Evolutionary conservation across 768 basidiomycete genomes (phyloP).

Genomic region (Suillus clintonianus): DNA sequence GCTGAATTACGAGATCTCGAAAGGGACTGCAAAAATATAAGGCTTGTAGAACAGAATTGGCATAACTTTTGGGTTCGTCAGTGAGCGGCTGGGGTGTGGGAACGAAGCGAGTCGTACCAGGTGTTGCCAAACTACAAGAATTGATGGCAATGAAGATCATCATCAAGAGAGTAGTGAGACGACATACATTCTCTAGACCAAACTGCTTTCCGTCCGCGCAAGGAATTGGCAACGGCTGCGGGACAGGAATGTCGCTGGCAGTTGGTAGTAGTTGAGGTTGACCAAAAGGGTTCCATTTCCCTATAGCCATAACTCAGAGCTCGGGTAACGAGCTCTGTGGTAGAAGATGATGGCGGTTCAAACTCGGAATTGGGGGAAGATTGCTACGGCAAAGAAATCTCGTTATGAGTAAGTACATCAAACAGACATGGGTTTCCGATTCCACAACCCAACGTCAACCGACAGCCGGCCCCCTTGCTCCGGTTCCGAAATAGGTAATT

Average conservation of each 20-base stretch:
- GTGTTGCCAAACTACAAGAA: constrained; percentile 86
- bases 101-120: constrained; percentile 55
- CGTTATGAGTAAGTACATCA: constrained; percentile 3
- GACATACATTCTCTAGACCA: constrained; percentile 94
- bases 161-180: constrained; percentile 1
- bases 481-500: constrained; percentile 13
- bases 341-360: constrained; percentile 3
- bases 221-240: constrained; percentile 39
- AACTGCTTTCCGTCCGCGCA: constrained; percentile 84
- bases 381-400: constrained; percentile 6
- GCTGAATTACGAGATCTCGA: constrained; percentile 83
- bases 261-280: constrained; percentile 20
- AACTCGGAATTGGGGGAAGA: constrained; percentile 17
- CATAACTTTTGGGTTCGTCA: constrained; percentile 64
- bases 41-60: constrained; percentile 97
- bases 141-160: constrained; percentile 10
- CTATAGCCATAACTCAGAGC: constrained; percentile 34
- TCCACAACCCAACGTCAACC: constrained; percentile 2
- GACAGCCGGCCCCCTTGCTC: constrained; percentile 14
- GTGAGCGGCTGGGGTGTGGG: constrained; percentile 10
- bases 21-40: constrained; percentile 96
- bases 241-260: constrained; percentile 25
- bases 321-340: neutral
- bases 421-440: constrained; percentile 20
- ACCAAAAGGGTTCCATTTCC: constrained; percentile 40